These are phyloP conservation scores for Hirsutella minnesotensis DNA, from an alignment of 2,329 filamentous ascomycete species.

Conservation along the genomic window DNA sequence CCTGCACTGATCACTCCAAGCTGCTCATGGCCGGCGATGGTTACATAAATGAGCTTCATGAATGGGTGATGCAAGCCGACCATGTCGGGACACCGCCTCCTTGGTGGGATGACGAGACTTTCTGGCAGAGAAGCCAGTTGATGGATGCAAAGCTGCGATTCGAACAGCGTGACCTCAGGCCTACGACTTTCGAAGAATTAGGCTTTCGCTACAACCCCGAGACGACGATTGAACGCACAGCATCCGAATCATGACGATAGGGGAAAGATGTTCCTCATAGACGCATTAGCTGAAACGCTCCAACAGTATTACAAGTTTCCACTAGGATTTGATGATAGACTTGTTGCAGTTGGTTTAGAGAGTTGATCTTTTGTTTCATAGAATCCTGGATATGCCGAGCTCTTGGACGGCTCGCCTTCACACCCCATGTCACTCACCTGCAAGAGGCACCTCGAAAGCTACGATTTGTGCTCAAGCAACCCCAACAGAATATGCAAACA, in stretches of 20 bases:
- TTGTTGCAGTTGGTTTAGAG: too few species aligned
- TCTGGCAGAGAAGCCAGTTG: conserved; percentile 61
- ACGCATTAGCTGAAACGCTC: too few species aligned
- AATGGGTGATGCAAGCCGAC: conserved; percentile 43
- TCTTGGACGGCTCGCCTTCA: too few species aligned
- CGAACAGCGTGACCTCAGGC: conserved; percentile 48
- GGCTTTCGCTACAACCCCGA: conserved; percentile 47
- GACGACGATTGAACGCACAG: neutral
- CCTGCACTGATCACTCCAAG: conserved; percentile 20
- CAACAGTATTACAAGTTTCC: too few species aligned
- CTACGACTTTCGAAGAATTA: conserved; percentile 57
- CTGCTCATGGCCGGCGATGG: conserved; percentile 21
- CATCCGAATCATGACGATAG: neutral
- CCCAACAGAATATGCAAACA: too few species aligned
- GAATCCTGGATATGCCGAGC: too few species aligned
- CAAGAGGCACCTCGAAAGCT: too few species aligned
- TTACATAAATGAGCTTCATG: conserved; percentile 58
- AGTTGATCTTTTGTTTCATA: too few species aligned
- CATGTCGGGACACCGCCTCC: conserved; percentile 55
- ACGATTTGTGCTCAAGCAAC: too few species aligned
- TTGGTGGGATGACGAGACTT: conserved; percentile 56
- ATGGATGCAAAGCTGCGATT: conserved; percentile 62
- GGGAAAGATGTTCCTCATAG: too few species aligned
- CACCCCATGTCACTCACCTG: too few species aligned
- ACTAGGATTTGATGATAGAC: too few species aligned